phyloP scores from a whole-genome alignment of 306 rosid genomes.

The Prunus fruticosa region DNA sequence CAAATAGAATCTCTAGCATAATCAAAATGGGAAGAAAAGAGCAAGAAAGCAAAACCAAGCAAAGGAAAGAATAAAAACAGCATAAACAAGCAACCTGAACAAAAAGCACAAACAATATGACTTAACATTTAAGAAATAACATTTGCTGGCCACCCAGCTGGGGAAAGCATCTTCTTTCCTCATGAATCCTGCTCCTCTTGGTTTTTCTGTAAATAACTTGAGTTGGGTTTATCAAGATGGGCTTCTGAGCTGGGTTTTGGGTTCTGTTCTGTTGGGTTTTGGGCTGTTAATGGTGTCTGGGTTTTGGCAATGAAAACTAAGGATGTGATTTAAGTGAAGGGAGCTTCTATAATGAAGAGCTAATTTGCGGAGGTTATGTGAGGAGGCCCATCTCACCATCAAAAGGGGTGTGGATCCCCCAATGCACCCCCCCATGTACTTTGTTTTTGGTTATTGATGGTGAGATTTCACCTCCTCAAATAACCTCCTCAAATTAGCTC shows the following conservation, averaged over 20 bases:
- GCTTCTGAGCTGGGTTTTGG: constrained; percentile 13
- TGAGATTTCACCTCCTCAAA: no score
- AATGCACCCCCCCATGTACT: no score
- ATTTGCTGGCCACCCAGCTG: constrained; percentile 40
- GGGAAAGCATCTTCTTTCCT: constrained; percentile 21
- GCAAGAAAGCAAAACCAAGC: constrained; percentile 2
- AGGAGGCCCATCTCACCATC: no score
- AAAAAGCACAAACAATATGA: background rate
- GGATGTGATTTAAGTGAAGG: constrained; percentile 20
- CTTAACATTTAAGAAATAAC: constrained; percentile 10
- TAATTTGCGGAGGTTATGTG: no score
- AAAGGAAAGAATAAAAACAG: constrained; percentile 8
- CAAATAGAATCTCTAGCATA: constrained; percentile 7
- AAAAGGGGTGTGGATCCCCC: no score
- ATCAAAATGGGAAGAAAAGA: background rate
- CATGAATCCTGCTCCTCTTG: constrained; percentile 17
- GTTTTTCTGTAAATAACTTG: constrained; percentile 15
- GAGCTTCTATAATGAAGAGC: no score
- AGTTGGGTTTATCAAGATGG: constrained; percentile 16
- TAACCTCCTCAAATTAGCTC: no score
- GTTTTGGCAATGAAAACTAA: constrained; percentile 33
- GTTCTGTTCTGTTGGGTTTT: constrained; percentile 13
- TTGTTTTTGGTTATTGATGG: no score
- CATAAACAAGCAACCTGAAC: background rate
- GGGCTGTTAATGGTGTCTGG: constrained; percentile 5